Base-by-base conservation (phyloP, 2,329 filamentous ascomycete species). In the Nothophoma quercina region DNA sequence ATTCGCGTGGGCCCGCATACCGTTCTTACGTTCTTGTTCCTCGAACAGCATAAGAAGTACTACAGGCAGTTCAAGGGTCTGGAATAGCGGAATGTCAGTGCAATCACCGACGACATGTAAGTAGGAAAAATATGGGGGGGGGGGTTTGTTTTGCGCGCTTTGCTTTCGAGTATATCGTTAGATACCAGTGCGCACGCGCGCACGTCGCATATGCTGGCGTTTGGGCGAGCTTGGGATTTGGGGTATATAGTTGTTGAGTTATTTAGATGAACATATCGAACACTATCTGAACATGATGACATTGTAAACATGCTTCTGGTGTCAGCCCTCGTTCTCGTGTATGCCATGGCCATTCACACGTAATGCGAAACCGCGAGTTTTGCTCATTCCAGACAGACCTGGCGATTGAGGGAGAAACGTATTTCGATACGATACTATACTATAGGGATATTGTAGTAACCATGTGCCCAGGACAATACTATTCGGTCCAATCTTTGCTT, bases 41-140 rank as follows among this genome's bases (percentile, higher is more conserved):
- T 96, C 68, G 91, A 96, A 73, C 87, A 91, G 72, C 91, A 96
- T 75, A 91, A 93, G 78, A 90, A 88, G 74, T 73, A 87, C 21
- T 96, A 91, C 76, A 82, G 79, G 34, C 50, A 68, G 40, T 38
- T 68, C n/a, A 67, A 70, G 46, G 60, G 51, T 1, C 8, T 63
- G 21, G 60, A 68, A 7, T 63, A 59, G n/a, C n/a, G n/a, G n/a
- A n/a, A n/a, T n/a, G n/a, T n/a, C n/a, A n/a, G n/a, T n/a, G n/a
- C n/a, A n/a, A n/a, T n/a, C n/a, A n/a, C n/a, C n/a, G n/a, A n/a
- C n/a, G n/a, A n/a, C n/a, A n/a, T n/a, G n/a, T n/a, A n/a, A n/a
- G n/a, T n/a, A n/a, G n/a, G 6, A 18, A 15, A 23, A 19, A 21
- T n/a, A 21, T 12, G 19, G 23, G 36, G 23, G 30, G 25, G 12